Base-by-base conservation (phyloP, 352 stramenopile genomes). In the Globisporangium nunn region DNA sequence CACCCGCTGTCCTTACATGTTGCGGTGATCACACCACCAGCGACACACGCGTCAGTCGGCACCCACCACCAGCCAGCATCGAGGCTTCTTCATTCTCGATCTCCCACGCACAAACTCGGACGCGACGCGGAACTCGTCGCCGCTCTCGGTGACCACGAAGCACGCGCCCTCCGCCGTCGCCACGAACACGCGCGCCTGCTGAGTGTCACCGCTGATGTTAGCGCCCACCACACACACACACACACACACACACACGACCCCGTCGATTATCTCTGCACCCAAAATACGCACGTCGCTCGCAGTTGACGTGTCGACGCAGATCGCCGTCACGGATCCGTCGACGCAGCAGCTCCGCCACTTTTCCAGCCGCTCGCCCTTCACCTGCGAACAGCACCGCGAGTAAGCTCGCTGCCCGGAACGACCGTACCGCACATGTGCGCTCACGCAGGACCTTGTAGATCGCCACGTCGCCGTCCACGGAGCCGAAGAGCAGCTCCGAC, bases 291-390 rank as follows among this genome's bases (percentile, higher is more conserved):
- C 74, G 7, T 81, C 68, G 46, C 68, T 71, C 30, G 56, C 57
- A 37, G 63, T 52, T 31, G 62, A 64, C 31, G 62, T 43, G 48
- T 89, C 76, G 35, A 86, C 60, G 57, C 73, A 88, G 44, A 93
- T 82, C 61, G 83, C 66, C 6, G 71, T 86, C 50, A 93, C 75
- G 30, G 75, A 87, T 61, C 83, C 81, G 62, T 91, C 74, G 28
- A 93, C 73, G 0, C 66, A 58, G 53, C 71, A 81, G 43, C 71
- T 69, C 37, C 73, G 74, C 74, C 77, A 88, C 51, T 79, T 78
- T 51, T 70, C 64, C 5, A 91, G 56, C 14, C 63, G 66, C 33
- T 81, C 73, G 6, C 62, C 52, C n/a, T 74, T 64, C 31, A 86
- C 78, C 23, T 23, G 23, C 23, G 23, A 23, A 23, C 23, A 23